These are phyloP conservation scores for Cercospora brassicicola DNA, from an alignment of 2,329 filamentous ascomycete species.

Conservation along the genomic window DNA sequence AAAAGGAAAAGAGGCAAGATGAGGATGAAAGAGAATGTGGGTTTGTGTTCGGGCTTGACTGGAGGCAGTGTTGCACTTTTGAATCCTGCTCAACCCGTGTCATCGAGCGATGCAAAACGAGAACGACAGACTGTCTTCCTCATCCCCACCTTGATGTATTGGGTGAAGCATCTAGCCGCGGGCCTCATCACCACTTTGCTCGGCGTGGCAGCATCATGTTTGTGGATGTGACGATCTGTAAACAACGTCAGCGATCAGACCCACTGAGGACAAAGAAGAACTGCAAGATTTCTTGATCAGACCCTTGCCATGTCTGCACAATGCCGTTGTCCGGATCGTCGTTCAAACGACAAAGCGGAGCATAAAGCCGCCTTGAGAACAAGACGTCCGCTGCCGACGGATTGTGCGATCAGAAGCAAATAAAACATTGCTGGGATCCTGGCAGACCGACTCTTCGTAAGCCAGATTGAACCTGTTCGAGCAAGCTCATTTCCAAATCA, in stretches of 20 bases:
- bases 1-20: too few relatives aligned
- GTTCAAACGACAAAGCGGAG: background rate
- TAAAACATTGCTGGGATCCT: background rate
- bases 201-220: background rate
- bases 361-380: background rate
- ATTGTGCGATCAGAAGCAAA: background rate
- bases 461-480: background rate
- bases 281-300: background rate
- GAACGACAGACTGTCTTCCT: too few relatives aligned
- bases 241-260: background rate
- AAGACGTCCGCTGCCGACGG: too few relatives aligned
- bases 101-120: too few relatives aligned
- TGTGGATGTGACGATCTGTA: background rate
- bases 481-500: background rate
- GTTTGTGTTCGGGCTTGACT: too few relatives aligned
- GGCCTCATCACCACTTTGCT: too few relatives aligned
- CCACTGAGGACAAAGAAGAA: background rate
- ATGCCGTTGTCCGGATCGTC: background rate
- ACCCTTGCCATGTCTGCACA: background rate
- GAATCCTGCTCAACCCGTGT: too few relatives aligned
- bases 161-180: too few relatives aligned
- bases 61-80: too few relatives aligned
- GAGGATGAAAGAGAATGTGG: too few relatives aligned
- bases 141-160: too few relatives aligned
- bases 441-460: background rate